These are phyloP conservation scores for Arthrinium puccinioides DNA, from an alignment of 2,329 filamentous ascomycete species.

Conservation along the genomic window DNA sequence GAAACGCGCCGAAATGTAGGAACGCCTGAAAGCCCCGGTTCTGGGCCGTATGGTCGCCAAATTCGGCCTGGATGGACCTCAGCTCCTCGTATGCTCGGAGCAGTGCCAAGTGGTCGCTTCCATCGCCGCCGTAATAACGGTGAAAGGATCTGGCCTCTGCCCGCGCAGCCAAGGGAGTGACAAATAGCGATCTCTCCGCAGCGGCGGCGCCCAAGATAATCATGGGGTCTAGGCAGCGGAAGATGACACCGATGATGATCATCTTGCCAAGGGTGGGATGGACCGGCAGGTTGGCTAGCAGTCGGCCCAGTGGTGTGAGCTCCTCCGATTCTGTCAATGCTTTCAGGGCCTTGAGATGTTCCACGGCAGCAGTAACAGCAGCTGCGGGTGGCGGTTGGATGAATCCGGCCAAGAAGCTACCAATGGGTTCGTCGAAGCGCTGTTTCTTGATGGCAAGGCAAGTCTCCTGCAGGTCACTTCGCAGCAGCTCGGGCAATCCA, in stretches of 20 bases:
- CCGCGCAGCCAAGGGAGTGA: not conserved
- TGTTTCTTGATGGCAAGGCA: slow-evolving; percentile 35
- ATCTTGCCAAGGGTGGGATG: slow-evolving; percentile 39
- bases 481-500: slow-evolving; percentile 31
- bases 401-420: slow-evolving; percentile 30
- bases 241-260: slow-evolving; percentile 41
- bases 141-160: not conserved
- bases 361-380: slow-evolving; percentile 29
- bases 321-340: slow-evolving; percentile 33
- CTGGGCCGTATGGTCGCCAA: not conserved
- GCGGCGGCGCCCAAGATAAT: slow-evolving; percentile 29
- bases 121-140: not conserved
- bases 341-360: slow-evolving; percentile 28
- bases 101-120: slow-evolving; percentile 17
- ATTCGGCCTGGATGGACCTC: not conserved
- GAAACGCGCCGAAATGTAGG: slow-evolving; percentile 13
- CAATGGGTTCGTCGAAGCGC: slow-evolving; percentile 28
- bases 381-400: slow-evolving; percentile 33
- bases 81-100: slow-evolving; percentile 21
- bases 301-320: slow-evolving; percentile 36
- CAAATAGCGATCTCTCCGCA: slow-evolving; percentile 3
- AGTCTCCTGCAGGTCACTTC: slow-evolving; percentile 33
- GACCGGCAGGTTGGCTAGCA: slow-evolving; percentile 33
- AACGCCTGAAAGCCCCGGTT: slow-evolving; percentile 10
- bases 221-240: slow-evolving; percentile 43